phyloP scores from a whole-genome alignment of 345 rosid species.

The Euclidium syriacum region DNA sequence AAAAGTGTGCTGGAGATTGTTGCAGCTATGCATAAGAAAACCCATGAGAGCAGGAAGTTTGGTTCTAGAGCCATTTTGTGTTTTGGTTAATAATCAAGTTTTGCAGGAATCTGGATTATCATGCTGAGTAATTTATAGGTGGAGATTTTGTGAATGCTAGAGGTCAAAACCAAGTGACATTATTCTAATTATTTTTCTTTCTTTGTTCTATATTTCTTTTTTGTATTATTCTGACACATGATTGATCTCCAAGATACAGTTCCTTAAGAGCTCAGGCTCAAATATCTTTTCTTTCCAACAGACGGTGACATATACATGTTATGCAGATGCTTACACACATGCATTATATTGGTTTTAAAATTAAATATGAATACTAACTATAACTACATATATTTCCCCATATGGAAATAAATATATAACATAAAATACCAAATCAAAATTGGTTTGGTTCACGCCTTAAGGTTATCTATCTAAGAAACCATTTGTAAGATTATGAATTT shows the following conservation, averaged over 20 bases:
- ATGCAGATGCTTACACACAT: constrained; percentile 18
- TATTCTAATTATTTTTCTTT: not conserved
- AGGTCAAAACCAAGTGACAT: constrained; percentile 16
- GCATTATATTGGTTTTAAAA: not conserved
- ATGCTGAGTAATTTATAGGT: constrained; percentile 24
- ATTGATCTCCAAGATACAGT: constrained; percentile 30
- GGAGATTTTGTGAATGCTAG: not conserved
- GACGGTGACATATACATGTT: constrained; percentile 25
- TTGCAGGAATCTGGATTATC: not conserved
- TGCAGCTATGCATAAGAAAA: constrained; percentile 35
- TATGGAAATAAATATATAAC: not conserved
- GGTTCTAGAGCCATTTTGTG: constrained; percentile 29
- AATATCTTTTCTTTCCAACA: not conserved
- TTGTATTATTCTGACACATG: constrained; percentile 20
- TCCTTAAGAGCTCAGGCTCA: constrained; percentile 15
- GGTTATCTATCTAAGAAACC: not conserved
- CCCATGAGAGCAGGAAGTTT: constrained; percentile 31
- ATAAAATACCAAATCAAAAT: not conserved
- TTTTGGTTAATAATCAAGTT: not conserved
- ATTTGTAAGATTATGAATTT: not conserved
- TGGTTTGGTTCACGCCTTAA: not conserved
- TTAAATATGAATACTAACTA: not conserved
- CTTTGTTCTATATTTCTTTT: not conserved
- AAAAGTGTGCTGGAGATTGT: constrained; percentile 33
- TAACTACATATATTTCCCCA: not conserved